Evolutionary conservation across 73 alveolate genomes (phyloP).

Genomic region (Uronychia setigera): DNA sequence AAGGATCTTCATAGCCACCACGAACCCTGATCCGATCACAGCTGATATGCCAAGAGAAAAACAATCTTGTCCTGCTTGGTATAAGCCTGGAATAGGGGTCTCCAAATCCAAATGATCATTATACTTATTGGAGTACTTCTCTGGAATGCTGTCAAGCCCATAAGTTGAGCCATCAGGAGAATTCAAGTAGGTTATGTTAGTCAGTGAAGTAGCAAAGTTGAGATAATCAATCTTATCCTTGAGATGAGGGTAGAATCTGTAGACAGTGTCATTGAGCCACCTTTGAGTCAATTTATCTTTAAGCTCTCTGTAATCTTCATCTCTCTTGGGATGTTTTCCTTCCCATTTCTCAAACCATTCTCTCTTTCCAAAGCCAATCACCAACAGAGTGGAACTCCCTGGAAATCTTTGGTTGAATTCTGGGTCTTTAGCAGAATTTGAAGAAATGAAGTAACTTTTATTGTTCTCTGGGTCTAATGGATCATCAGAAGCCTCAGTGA

Average conservation of each 20-base stretch:
- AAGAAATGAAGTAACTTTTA: neutral
- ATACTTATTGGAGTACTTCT: neutral
- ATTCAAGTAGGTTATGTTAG: slow-evolving; percentile 18
- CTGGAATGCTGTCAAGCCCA: slow-evolving; percentile 2
- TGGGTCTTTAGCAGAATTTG: neutral
- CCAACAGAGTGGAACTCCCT: neutral
- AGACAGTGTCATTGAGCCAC: slow-evolving; percentile 1
- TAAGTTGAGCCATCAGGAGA: slow-evolving; percentile 1
- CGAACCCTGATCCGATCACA: slow-evolving; percentile 5
- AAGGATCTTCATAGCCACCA: slow-evolving; percentile 1
- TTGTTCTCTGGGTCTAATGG: neutral
- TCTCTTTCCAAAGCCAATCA: neutral
- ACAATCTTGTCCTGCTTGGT: slow-evolving; percentile 5
- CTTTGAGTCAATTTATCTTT: slow-evolving; percentile 5
- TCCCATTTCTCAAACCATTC: slow-evolving; percentile 10
- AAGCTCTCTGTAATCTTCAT: slow-evolving; percentile 15
- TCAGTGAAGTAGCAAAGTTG: slow-evolving; percentile 6
- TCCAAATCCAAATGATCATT: neutral
- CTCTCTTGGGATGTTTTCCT: slow-evolving; percentile 2
- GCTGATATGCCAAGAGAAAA: slow-evolving; percentile 17
- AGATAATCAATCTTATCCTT: slow-evolving; percentile 20
- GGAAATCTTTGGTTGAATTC: neutral
- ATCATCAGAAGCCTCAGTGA: neutral
- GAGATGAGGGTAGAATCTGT: slow-evolving; percentile 3
- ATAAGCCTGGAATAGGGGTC: slow-evolving; percentile 2